These are phyloP conservation scores for Atkinsonella hypoxylon DNA, from an alignment of 2,329 filamentous ascomycete species.

Conservation along the genomic window DNA sequence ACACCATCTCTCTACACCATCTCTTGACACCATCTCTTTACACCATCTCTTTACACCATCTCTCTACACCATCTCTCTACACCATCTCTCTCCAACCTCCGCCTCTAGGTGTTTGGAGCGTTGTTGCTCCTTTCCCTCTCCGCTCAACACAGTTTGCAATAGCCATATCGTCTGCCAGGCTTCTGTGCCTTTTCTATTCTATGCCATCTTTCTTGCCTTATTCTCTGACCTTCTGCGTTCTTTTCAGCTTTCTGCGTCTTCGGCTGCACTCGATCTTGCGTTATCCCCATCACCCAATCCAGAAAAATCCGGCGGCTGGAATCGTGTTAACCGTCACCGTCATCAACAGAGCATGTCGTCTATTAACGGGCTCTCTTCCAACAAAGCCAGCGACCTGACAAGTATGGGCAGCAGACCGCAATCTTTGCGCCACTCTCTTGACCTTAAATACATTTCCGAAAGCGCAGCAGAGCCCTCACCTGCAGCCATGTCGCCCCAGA, in stretches of 20 bases:
- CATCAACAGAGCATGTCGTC: constrained; percentile 47
- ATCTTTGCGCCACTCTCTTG: constrained; percentile 47
- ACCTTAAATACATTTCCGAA: constrained; percentile 39
- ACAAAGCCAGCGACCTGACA: constrained; percentile 32
- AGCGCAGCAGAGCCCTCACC: constrained; percentile 25
- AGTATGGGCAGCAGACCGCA: constrained; percentile 35
- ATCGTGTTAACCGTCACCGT: constrained; percentile 53
- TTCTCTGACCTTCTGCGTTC: constrained; percentile 20
- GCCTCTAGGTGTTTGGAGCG: neutral
- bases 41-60: too few relatives aligned
- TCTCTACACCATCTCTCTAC: too few relatives aligned
- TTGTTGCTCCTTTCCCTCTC: neutral
- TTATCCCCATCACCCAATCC: constrained; percentile 54
- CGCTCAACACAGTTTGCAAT: neutral
- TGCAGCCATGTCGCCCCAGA: constrained; percentile 32
- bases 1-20: neutral
- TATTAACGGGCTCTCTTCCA: constrained; percentile 28
- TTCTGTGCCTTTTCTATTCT: constrained; percentile 5
- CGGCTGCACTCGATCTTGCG: constrained; percentile 69
- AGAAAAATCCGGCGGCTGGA: constrained; percentile 45
- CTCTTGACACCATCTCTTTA: too few relatives aligned
- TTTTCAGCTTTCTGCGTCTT: constrained; percentile 64
- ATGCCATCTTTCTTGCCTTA: constrained; percentile 10
- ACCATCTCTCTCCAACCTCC: neutral
- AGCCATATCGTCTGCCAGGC: neutral